These are phyloP conservation scores for Fusarium sp. DNA, from an alignment of 2,329 filamentous ascomycete genomes.

Conservation along the genomic window DNA sequence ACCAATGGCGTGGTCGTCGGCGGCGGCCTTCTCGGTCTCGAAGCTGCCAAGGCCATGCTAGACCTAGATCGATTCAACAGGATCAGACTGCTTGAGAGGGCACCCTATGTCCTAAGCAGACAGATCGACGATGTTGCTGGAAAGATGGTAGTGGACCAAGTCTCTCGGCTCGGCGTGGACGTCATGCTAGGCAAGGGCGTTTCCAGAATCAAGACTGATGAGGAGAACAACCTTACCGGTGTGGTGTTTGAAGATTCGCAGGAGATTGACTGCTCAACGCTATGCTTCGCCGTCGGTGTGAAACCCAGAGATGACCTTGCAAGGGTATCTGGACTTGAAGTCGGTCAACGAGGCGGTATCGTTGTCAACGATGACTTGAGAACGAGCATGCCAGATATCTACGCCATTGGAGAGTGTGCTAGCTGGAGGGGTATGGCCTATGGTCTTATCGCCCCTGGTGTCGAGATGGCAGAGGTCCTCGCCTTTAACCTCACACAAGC, in stretches of 20 bases:
- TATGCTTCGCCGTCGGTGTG: constrained; percentile 93
- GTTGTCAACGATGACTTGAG: constrained; percentile 75
- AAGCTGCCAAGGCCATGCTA: constrained; percentile 93
- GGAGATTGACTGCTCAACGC: constrained; percentile 79
- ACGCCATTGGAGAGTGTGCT: constrained; percentile 91
- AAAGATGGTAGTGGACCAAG: constrained; percentile 83
- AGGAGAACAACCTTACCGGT: constrained; percentile 76
- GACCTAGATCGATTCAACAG: constrained; percentile 80
- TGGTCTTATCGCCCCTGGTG: constrained; percentile 87
- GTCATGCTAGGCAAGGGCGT: constrained; percentile 84
- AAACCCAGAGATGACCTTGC: constrained; percentile 84
- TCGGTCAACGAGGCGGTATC: constrained; percentile 79
- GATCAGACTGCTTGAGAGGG: constrained; percentile 85
- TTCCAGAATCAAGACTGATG: constrained; percentile 75
- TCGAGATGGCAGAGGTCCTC: constrained; percentile 93
- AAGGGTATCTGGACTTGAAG: constrained; percentile 75
- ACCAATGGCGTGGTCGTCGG: constrained; percentile 83
- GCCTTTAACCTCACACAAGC: constrained; percentile 92
- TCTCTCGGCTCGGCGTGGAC: constrained; percentile 81
- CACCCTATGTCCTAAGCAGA: constrained; percentile 83
- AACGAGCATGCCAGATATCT: constrained; percentile 80
- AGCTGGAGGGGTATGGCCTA: constrained; percentile 91
- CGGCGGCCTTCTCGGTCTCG: constrained; percentile 85
- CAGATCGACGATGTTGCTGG: constrained; percentile 88
- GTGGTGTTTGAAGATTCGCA: constrained; percentile 86